phyloP scores from a whole-genome alignment of 768 basidiomycete species.

The Tulasnella sp. region DNA sequence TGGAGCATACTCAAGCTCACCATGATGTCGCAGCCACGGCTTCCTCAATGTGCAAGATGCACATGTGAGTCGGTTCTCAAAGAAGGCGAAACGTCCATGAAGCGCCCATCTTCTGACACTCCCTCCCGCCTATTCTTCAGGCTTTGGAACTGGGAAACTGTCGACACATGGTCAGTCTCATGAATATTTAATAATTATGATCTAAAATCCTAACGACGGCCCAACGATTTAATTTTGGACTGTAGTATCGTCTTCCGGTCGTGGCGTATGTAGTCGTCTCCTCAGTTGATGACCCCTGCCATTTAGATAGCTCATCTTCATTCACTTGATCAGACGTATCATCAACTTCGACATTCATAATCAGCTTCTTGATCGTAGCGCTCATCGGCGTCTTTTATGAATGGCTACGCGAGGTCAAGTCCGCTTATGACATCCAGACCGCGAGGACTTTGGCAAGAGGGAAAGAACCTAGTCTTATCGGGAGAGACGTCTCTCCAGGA shows the following conservation, averaged over 20 bases:
- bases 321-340: slow-evolving; percentile 33
- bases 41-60: slow-evolving; percentile 6
- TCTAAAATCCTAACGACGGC: no score
- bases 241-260: slow-evolving; percentile 54
- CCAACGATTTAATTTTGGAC: slow-evolving; percentile 26
- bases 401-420: slow-evolving; percentile 58
- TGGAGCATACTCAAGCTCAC: slow-evolving; percentile 18
- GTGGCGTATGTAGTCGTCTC: neutral
- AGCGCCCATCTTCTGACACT: neutral
- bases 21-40: slow-evolving; percentile 27
- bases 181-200: neutral
- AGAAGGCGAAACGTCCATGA: slow-evolving; percentile 26
- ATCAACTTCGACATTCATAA: slow-evolving; percentile 42
- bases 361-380: slow-evolving; percentile 56
- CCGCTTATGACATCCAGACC: slow-evolving; percentile 46
- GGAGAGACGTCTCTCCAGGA: neutral
- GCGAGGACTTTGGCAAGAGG: slow-evolving; percentile 30
- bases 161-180: slow-evolving; percentile 9
- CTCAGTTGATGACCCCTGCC: neutral
- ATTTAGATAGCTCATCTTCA: slow-evolving; percentile 51
- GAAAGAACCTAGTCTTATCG: slow-evolving; percentile 6
- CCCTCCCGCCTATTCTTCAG: neutral
- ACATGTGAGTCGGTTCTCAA: slow-evolving; percentile 36
- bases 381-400: slow-evolving; percentile 66
- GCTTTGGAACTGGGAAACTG: slow-evolving; percentile 18